Evolutionary conservation across 352 stramenopile species (phyloP), one percentile per base, ranked within the genome.

Genomic region (Phytophthora citrophthora): DNA sequence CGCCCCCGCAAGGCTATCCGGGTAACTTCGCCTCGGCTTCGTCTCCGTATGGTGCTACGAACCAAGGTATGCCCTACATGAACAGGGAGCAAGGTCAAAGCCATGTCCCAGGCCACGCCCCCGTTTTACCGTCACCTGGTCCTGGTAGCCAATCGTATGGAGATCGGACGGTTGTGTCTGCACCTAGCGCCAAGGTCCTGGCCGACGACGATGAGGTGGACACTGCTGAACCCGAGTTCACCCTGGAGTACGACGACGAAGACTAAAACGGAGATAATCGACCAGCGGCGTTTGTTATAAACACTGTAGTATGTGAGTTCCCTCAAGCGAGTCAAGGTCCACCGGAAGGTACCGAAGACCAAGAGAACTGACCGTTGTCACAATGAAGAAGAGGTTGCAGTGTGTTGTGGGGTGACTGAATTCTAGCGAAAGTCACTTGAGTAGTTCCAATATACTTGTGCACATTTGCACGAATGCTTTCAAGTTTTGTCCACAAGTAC

Each of bases 241-340:
- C 70, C 5, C 70, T 93, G 44, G 74, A 93, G 56, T 93, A 93
- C 60, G 84, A 93, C 51, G 84, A 93, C 40, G 84, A 93, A 16
- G 84, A 93, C 43, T 90, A 77, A 68, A 31, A 63, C 59, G 45
- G 48, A 72, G 57, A 64, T 58, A 74, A 70, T 67, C 54, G 49
- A 74, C 15, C 38, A 46, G 16, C 13, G 31, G 24, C 23, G 43
- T 74, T 70, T 71, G 44, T 59, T 32, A 67, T 70, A 59, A 20
- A 63, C 54, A 34, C 52, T 61, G 27, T 45, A 18, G 36, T 41
- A 48, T 38, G 23, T 39, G 23, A 27, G 23, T 41, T 18, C 24
- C 49, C 13, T 23, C 24, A n/a, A 41, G 45, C 26, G 26, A 41
- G 36, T 10, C 13, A 34, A 50, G 49, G 50, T 55, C 32, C 50